Evolutionary conservation across 208 protist species (phyloP).

Genomic region (Jaenimonas drosophilae): DNA sequence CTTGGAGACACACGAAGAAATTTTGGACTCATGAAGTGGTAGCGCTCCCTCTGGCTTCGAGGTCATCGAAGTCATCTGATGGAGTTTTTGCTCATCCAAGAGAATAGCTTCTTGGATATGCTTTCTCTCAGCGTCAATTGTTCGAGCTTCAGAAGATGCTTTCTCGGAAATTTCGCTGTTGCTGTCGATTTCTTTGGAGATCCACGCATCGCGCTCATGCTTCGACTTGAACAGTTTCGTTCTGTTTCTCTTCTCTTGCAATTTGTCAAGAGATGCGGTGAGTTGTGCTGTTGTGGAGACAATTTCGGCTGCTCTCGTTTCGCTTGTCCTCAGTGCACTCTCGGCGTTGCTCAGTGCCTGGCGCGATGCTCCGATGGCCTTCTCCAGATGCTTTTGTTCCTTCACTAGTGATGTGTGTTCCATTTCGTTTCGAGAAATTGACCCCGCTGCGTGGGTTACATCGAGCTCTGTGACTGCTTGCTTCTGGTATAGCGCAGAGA

Average conservation of each 20-base stretch:
- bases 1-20: slow-evolving; percentile 12
- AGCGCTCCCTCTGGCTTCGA: slow-evolving; percentile 43
- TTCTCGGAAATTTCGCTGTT: slow-evolving; percentile 43
- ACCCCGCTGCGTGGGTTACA: slow-evolving; percentile 31
- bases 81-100: background rate
- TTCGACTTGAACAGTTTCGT: slow-evolving; percentile 87
- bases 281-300: too few species aligned
- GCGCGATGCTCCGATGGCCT: slow-evolving; percentile 16
- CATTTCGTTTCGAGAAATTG: slow-evolving; percentile 20
- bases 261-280: slow-evolving; percentile 55
- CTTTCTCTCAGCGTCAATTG: slow-evolving; percentile 24
- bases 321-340: too few species aligned
- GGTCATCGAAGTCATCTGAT: background rate
- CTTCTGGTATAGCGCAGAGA: slow-evolving; percentile 27
- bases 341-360: slow-evolving; percentile 26
- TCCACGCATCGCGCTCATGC: slow-evolving; percentile 82
- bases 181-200: slow-evolving; percentile 73
- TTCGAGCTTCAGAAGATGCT: slow-evolving; percentile 27
- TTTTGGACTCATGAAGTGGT: slow-evolving; percentile 22
- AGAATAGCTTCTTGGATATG: background rate
- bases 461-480: slow-evolving; percentile 64
- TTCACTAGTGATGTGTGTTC: slow-evolving; percentile 41
- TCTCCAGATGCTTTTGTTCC: slow-evolving; percentile 39
- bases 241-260: slow-evolving; percentile 86
- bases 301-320: too few species aligned